A percentile compares a stretch with the other conserved stretches of the same genome.
Conservation (phyloP, 2,329 filamentous ascomycete genomes). For the Alternaria atra region DNA sequence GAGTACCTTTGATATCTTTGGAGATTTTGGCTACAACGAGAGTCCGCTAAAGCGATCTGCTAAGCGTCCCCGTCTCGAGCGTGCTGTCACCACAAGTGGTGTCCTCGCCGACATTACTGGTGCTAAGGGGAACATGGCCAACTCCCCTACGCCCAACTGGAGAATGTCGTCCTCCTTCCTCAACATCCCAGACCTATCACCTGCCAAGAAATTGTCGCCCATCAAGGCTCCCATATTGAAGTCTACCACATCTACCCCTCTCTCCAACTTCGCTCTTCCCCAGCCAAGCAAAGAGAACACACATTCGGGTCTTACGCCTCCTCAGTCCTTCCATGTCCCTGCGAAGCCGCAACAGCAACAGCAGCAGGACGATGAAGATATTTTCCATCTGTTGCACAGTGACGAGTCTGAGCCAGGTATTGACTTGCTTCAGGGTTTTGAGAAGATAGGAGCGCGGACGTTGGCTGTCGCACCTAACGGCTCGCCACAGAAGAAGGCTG, state of each 20-base stretch:
- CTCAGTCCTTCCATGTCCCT: conserved; percentile 42
- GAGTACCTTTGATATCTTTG: conserved; percentile 70
- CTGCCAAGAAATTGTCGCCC: conserved; percentile 41
- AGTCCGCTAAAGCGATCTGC: conserved; percentile 71
- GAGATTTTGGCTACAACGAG: conserved; percentile 58
- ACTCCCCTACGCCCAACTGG: conserved; percentile 47
- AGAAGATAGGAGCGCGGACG: conserved; percentile 69
- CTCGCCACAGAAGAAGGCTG: conserved; percentile 44
- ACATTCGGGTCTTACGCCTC: conserved; percentile 34
- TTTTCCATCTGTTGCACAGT: conserved; percentile 65
- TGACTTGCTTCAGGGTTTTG: conserved; percentile 78
- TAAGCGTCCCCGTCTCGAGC: conserved; percentile 69
- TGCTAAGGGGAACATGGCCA: conserved; percentile 57
- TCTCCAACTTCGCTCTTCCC: conserved; percentile 30
- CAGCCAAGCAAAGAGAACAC: conserved; percentile 33
- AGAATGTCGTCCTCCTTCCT: conserved; percentile 48
- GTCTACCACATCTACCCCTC: conserved; percentile 37
- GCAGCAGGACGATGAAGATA: conserved; percentile 60
- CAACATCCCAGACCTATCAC: conserved; percentile 49
- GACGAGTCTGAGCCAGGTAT: conserved; percentile 70
- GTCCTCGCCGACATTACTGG: conserved; percentile 70
- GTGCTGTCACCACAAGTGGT: conserved; percentile 68
- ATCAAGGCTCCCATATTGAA: conserved; percentile 42
- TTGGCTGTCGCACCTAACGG: conserved; percentile 47
- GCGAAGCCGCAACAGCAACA: conserved; percentile 23